These are phyloP conservation scores for Macrolepiota albuminosa DNA, from an alignment of 768 basidiomycete species.

Conservation along the genomic window DNA sequence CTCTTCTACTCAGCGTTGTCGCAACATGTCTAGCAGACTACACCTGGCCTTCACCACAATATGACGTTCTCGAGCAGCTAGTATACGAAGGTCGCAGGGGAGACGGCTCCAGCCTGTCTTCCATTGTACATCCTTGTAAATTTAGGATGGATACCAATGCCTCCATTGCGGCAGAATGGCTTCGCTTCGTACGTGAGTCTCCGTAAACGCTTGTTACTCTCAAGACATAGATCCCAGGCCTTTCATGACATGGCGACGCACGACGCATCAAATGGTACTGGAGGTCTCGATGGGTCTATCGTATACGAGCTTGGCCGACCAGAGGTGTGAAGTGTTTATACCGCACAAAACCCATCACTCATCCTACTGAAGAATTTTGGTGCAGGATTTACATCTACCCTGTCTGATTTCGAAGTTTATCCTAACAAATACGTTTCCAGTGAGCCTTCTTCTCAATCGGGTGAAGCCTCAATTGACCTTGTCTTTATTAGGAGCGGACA, in stretches of 20 bases:
- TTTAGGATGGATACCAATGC: slow-evolving; percentile 23
- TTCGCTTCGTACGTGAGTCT: slow-evolving; percentile 28
- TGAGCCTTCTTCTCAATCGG: slow-evolving; percentile 18
- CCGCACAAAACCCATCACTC: neutral
- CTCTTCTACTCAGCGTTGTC: slow-evolving; percentile 12
- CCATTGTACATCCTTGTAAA: slow-evolving; percentile 26
- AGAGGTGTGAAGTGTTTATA: slow-evolving; percentile 27
- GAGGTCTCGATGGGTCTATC: slow-evolving; percentile 48
- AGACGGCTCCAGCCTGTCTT: slow-evolving; percentile 26
- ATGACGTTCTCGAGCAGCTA: slow-evolving; percentile 30
- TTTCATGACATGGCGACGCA: slow-evolving; percentile 50
- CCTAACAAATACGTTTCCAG: slow-evolving; percentile 41
- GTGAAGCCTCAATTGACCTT: neutral
- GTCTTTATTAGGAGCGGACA: slow-evolving; percentile 33
- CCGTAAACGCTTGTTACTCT: neutral
- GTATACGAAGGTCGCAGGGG: slow-evolving; percentile 30
- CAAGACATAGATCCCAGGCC: slow-evolving; percentile 23
- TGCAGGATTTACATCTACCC: slow-evolving; percentile 38
- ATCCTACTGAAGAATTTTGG: slow-evolving; percentile 37
- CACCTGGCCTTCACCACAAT: slow-evolving; percentile 31
- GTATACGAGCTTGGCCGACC: slow-evolving; percentile 38
- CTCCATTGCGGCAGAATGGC: slow-evolving; percentile 35
- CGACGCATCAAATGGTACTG: slow-evolving; percentile 38
- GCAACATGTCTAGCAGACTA: slow-evolving; percentile 18
- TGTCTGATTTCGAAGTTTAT: slow-evolving; percentile 36